These are phyloP conservation scores for Myxozyma kluyveri DNA, from an alignment of 805 yeast genomes.

Conservation along the genomic window DNA sequence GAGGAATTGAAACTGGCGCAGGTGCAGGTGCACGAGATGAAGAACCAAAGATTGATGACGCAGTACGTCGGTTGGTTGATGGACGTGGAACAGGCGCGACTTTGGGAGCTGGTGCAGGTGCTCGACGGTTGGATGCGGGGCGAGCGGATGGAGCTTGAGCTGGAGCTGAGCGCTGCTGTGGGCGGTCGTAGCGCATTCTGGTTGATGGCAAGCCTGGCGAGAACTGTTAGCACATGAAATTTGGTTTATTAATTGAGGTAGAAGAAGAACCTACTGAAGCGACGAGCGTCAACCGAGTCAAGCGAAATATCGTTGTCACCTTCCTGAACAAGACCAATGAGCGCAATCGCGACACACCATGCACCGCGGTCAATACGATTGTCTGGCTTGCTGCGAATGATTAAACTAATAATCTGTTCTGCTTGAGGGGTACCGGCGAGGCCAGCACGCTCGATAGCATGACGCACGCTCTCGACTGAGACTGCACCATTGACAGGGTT, in stretches of 20 bases:
- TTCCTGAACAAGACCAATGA: constrained; percentile 38
- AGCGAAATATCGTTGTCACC: constrained; percentile 36
- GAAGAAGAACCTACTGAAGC: constrained; percentile 12
- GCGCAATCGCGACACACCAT: constrained; percentile 39
- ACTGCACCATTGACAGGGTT: constrained; percentile 28
- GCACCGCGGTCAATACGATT: constrained; percentile 31
- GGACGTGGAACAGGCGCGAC: constrained; percentile 7
- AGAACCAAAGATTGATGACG: not conserved
- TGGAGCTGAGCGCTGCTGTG: constrained; percentile 5
- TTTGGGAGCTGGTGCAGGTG: not conserved
- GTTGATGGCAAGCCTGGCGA: constrained; percentile 14
- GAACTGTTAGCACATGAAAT: not conserved
- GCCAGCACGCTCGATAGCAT: constrained; percentile 28
- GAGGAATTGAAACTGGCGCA: constrained; percentile 9
- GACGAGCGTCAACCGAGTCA: constrained; percentile 33
- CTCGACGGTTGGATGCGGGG: not conserved
- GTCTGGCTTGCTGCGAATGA: constrained; percentile 29
- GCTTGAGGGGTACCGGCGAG: constrained; percentile 13
- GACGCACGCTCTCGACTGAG: constrained; percentile 23
- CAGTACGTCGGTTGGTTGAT: constrained; percentile 2
- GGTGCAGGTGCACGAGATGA: not conserved
- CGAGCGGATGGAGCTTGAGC: not conserved
- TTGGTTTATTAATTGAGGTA: not conserved
- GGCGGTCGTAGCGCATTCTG: constrained; percentile 9
- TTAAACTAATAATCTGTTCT: constrained; percentile 15